phyloP scores from a whole-genome alignment of 1,284 basidiomycete species.

The Malassezia nana region DNA sequence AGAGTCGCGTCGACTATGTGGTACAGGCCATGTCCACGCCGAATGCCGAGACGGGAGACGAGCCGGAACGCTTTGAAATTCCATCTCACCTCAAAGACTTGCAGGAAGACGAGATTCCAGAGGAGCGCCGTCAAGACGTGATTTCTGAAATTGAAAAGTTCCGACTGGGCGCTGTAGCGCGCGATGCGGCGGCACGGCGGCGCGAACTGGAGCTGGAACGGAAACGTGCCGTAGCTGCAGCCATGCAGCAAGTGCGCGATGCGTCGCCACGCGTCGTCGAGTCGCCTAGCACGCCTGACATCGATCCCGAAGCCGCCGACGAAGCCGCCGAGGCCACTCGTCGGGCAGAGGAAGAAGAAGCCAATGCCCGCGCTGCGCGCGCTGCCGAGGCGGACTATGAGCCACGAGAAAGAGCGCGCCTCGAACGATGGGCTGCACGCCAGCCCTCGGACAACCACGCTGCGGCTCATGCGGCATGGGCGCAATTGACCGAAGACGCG shows the following conservation, averaged over 20 bases:
- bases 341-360: neutral
- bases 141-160: slow-evolving; percentile 86
- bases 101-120: slow-evolving; percentile 87
- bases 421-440: slow-evolving; percentile 30
- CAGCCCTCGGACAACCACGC: neutral
- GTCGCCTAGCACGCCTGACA: neutral
- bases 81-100: slow-evolving; percentile 89
- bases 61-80: slow-evolving; percentile 55
- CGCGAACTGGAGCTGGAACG: slow-evolving; percentile 39
- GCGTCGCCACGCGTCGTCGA: neutral
- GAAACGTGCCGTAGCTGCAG: slow-evolving; percentile 20
- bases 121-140: slow-evolving; percentile 81
- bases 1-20: slow-evolving; percentile 51
- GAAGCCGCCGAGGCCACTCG: slow-evolving; percentile 22
- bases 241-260: slow-evolving; percentile 14
- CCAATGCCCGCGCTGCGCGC: neutral
- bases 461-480: slow-evolving; percentile 20
- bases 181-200: slow-evolving; percentile 37
- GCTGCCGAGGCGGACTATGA: slow-evolving; percentile 18
- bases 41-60: slow-evolving; percentile 58
- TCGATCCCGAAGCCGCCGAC: slow-evolving; percentile 21
- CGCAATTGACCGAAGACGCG: slow-evolving; percentile 11
- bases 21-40: slow-evolving; percentile 45
- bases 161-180: slow-evolving; percentile 34
- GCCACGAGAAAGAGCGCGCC: slow-evolving; percentile 23